Percentiles rank a stretch among this genome's conserved stretches.
Conservation (phyloP, 148 eudicot genomes). For the Dianthus caryophyllus region DNA sequence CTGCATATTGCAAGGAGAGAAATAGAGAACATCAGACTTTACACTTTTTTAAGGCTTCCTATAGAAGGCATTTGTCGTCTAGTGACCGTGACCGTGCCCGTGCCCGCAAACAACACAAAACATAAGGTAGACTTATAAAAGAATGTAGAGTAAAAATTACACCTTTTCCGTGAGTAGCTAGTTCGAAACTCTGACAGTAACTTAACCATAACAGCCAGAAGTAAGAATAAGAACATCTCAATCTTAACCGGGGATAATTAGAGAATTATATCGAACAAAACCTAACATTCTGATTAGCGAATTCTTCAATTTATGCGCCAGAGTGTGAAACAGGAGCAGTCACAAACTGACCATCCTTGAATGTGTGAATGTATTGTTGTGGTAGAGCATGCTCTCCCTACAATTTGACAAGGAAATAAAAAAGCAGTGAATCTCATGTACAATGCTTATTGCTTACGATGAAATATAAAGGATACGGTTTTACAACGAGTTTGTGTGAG, state of each 20-base stretch:
- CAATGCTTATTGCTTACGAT: too few species aligned
- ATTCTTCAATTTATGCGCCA: slow-evolving; percentile 49
- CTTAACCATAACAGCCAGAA: slow-evolving; percentile 27
- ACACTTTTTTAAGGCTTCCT: background rate
- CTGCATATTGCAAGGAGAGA: too few species aligned
- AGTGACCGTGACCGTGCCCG: slow-evolving; percentile 14
- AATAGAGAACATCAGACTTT: too few species aligned
- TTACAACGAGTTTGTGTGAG: too few species aligned
- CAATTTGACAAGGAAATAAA: slow-evolving; percentile 10
- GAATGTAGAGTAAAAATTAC: slow-evolving; percentile 13
- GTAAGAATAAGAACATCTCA: slow-evolving; percentile 24
- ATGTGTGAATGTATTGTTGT: slow-evolving; percentile 73
- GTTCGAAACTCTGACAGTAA: slow-evolving; percentile 4
- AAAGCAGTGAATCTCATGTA: background rate
- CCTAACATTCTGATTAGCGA: slow-evolving; percentile 2
- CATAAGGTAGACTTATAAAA: slow-evolving; percentile 24
- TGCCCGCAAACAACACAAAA: slow-evolving; percentile 18
- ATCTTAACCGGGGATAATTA: slow-evolving; percentile 14
- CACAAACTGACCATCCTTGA: slow-evolving; percentile 70
- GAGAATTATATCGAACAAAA: slow-evolving; percentile 9
- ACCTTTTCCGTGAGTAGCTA: slow-evolving; percentile 12
- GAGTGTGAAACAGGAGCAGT: slow-evolving; percentile 92
- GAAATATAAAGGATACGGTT: too few species aligned
- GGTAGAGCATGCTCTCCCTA: slow-evolving; percentile 93
- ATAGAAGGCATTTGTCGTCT: too few species aligned